Evolutionary conservation across 106 monocot genomes (phyloP).

Genomic region (Ottelia alismoides): DNA sequence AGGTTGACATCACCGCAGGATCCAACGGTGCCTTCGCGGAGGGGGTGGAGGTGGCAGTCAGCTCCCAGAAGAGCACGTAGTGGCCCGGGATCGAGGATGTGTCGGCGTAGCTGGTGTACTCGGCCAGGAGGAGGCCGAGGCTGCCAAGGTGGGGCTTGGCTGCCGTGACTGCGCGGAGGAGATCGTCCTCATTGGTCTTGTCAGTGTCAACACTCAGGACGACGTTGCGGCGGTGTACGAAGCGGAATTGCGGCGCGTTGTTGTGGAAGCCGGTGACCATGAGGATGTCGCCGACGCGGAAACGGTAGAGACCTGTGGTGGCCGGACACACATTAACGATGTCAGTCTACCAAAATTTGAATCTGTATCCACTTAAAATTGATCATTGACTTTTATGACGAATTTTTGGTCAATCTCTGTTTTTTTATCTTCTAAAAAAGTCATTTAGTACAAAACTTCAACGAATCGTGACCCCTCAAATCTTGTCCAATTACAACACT

Average conservation of each 20-base stretch:
- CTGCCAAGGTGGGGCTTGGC: slow-evolving; percentile 37
- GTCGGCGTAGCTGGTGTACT: slow-evolving; percentile 64
- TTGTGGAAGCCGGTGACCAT: slow-evolving; percentile 68
- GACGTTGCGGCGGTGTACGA: slow-evolving; percentile 68
- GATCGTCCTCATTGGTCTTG: slow-evolving; percentile 78
- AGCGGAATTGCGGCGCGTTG: slow-evolving; percentile 59
- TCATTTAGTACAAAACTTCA: too few species aligned
- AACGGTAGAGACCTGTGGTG: slow-evolving; percentile 64
- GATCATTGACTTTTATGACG: too few species aligned
- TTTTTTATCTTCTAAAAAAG: too few species aligned
- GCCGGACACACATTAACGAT: too few species aligned
- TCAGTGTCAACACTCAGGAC: slow-evolving; percentile 73
- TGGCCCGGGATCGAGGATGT: slow-evolving; percentile 65
- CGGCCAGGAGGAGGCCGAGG: slow-evolving; percentile 37
- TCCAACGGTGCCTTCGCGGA: too few species aligned
- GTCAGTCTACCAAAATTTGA: too few species aligned
- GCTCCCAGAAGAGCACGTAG: slow-evolving; percentile 85
- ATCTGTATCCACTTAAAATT: too few species aligned
- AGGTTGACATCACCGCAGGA: slow-evolving; percentile 48
- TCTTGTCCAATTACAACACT: too few species aligned
- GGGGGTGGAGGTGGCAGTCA: too few species aligned
- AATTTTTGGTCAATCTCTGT: too few species aligned
- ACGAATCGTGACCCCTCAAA: too few species aligned
- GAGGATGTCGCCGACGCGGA: slow-evolving; percentile 75
- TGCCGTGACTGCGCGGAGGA: slow-evolving; percentile 35